Evolutionary conservation across 306 rosid genomes (phyloP).

Genomic region (Spatholobus suberectus): DNA sequence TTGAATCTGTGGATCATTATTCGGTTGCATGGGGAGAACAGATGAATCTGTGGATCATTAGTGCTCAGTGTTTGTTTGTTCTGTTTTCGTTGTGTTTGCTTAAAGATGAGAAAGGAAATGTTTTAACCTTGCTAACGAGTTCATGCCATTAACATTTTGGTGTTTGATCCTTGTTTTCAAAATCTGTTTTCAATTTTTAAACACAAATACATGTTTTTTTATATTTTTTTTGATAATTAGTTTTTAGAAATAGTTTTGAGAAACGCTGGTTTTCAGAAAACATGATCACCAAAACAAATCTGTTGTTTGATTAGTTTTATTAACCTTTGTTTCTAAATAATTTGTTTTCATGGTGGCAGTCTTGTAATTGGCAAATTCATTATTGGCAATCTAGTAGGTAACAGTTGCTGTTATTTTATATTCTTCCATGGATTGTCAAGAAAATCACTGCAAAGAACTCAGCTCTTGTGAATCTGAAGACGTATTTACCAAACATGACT

Average conservation of each 20-base stretch:
- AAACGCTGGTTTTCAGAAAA: no score
- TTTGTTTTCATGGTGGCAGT: background rate
- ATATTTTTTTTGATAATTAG: no score
- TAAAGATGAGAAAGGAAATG: background rate
- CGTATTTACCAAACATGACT: no score
- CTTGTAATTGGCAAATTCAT: background rate
- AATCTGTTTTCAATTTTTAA: background rate
- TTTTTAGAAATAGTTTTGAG: no score
- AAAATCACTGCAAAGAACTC: no score
- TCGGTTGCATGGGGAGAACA: no score
- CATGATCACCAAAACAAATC: background rate
- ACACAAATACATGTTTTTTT: background rate
- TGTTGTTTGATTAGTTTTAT: background rate
- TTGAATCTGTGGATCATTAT: no score
- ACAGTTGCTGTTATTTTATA: background rate
- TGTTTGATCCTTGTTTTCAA: background rate
- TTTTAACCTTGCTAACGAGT: background rate
- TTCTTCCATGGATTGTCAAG: no score
- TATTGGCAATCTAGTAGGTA: no score
- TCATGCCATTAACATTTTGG: background rate
- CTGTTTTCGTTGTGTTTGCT: background rate
- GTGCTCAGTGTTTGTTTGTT: no score
- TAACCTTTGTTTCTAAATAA: background rate
- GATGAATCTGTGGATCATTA: no score
- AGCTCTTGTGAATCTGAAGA: no score